phyloP scores from a whole-genome alignment of 495 filamentous ascomycete genomes.

The Penicillium paradoxum region DNA sequence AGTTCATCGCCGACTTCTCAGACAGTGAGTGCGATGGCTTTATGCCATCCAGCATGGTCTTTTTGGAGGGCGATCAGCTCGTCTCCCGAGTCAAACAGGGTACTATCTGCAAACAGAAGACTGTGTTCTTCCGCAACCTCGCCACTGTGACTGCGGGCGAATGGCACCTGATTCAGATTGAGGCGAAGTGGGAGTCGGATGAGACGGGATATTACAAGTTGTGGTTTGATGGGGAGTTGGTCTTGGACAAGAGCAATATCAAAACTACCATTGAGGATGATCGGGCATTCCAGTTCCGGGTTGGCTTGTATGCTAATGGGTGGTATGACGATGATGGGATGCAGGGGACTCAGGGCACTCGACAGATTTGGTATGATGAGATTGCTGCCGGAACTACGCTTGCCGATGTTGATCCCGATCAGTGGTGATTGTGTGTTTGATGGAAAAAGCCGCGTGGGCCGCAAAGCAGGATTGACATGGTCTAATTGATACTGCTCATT shows the following conservation, averaged over 20 bases:
- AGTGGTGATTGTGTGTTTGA: conserved; percentile 4
- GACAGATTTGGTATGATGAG: conserved; percentile 52
- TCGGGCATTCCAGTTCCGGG: conserved; percentile 47
- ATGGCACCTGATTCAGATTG: conserved; percentile 49
- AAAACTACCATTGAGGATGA: conserved; percentile 45
- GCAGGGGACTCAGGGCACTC: conserved; percentile 43
- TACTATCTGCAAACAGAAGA: conserved; percentile 36
- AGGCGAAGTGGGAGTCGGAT: conserved; percentile 46
- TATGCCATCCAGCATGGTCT: conserved; percentile 53
- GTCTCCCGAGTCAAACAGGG: conserved; percentile 45
- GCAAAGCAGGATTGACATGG: too few relatives aligned
- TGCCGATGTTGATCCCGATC: conserved; percentile 39
- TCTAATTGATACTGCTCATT: too few relatives aligned
- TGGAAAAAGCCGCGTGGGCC: too few relatives aligned
- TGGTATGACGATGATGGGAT: conserved; percentile 47
- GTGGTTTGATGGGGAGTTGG: conserved; percentile 48
- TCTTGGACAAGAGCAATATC: conserved; percentile 38
- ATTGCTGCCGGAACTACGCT: conserved; percentile 45
- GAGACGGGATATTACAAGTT: conserved; percentile 45
- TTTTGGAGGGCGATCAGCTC: conserved; percentile 44
- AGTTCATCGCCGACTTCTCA: conserved; percentile 53
- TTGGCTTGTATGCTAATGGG: conserved; percentile 52
- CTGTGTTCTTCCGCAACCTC: conserved; percentile 25
- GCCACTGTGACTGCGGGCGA: conserved; percentile 38
- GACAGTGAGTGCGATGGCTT: conserved; percentile 46